These are phyloP conservation scores for Coleophoma eucalyptorum DNA, from an alignment of 2,329 filamentous ascomycete genomes.

Conservation along the genomic window DNA sequence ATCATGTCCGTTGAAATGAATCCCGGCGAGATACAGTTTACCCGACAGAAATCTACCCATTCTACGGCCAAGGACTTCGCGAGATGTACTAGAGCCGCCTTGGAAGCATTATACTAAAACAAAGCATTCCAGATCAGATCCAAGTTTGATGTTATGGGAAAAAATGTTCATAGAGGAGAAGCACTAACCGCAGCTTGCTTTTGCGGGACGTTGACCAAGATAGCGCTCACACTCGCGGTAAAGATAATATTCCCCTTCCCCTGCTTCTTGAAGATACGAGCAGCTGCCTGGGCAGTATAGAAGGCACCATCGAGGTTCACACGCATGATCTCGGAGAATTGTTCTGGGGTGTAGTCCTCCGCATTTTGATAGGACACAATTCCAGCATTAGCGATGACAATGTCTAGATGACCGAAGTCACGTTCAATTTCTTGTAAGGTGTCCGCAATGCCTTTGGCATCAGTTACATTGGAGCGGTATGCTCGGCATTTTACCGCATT, in stretches of 20 bases:
- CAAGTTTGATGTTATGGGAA: no score
- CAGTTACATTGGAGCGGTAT: constrained; percentile 32
- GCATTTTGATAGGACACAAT: constrained; percentile 32
- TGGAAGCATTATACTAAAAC: constrained; percentile 35
- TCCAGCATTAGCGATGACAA: constrained; percentile 39
- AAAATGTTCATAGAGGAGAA: no score
- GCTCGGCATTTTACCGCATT: constrained; percentile 22
- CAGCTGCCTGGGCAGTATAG: constrained; percentile 38
- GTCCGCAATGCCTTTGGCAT: background rate
- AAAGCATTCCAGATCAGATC: no score
- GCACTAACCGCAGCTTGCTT: constrained; percentile 28
- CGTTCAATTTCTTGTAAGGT: background rate
- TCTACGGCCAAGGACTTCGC: constrained; percentile 36
- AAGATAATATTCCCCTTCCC: constrained; percentile 34
- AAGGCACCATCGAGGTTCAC: constrained; percentile 33
- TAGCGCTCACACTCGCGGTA: constrained; percentile 35
- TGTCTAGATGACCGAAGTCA: constrained; percentile 32
- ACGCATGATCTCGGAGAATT: constrained; percentile 32
- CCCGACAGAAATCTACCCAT: constrained; percentile 36
- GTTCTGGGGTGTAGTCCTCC: constrained; percentile 35
- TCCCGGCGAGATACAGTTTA: constrained; percentile 34
- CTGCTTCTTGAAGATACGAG: constrained; percentile 30
- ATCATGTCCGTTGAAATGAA: constrained; percentile 19
- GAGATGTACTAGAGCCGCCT: constrained; percentile 37
- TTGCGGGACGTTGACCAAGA: constrained; percentile 36